Percentiles rank a stretch among this genome's conserved stretches.
phyloP scores from a whole-genome alignment of 23 red algal genomes.

The Agarophyton chilense region DNA sequence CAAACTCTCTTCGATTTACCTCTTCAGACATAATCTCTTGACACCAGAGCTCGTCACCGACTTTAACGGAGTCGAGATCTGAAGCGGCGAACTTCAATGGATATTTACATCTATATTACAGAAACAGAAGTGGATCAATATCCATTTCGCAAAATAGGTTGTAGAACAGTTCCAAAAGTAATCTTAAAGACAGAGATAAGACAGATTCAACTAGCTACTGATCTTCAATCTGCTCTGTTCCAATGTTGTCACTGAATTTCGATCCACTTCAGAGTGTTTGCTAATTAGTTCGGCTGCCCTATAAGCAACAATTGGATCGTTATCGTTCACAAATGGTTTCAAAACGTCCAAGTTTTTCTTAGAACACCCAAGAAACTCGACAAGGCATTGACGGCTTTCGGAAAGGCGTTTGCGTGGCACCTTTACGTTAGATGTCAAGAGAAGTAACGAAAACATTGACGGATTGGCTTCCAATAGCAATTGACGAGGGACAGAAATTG shows the following conservation, averaged over 20 bases:
- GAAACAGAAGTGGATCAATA: too few relatives aligned
- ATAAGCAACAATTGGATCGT: conserved; percentile 56
- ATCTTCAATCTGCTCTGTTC: background rate
- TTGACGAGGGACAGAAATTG: conserved; percentile 28
- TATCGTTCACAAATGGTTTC: conserved; percentile 42
- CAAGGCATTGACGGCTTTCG: conserved; percentile 53
- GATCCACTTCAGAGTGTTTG: conserved; percentile 11
- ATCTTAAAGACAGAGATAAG: background rate
- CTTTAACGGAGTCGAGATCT: too few relatives aligned
- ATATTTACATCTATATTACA: too few relatives aligned
- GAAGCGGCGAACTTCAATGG: too few relatives aligned
- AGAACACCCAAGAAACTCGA: conserved; percentile 44
- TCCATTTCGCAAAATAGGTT: too few relatives aligned
- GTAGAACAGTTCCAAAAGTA: too few relatives aligned
- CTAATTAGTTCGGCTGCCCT: conserved; percentile 46
- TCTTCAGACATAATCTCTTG: too few relatives aligned
- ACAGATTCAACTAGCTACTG: background rate
- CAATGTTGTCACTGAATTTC: background rate
- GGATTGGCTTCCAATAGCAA: conserved; percentile 38
- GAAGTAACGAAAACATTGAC: conserved; percentile 49
- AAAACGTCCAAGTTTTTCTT: background rate
- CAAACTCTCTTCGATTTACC: too few relatives aligned
- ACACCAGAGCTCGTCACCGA: too few relatives aligned
- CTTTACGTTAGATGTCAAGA: conserved; percentile 19
- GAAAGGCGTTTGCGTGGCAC: conserved; percentile 36